Evolutionary conservation across 1,284 basidiomycete species (phyloP).

Genomic region (Neonothopanus nambi): DNA sequence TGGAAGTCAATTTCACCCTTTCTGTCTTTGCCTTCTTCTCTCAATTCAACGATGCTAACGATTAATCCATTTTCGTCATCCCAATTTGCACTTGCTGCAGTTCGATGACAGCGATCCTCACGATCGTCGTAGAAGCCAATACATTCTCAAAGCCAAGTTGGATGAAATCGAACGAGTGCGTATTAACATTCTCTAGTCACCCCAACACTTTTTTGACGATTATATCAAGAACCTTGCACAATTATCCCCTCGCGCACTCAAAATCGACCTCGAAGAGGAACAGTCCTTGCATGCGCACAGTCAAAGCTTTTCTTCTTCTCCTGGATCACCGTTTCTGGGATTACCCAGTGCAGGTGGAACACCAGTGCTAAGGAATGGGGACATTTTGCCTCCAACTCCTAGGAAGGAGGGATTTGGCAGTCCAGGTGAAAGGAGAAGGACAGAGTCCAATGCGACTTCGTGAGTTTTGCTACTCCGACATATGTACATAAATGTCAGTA

Average conservation of each 20-base stretch:
- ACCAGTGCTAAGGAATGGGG: conserved; percentile 26
- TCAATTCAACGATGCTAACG: too few species aligned
- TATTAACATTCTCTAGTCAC: conserved; percentile 15
- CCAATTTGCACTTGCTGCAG: too few species aligned
- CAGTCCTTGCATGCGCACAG: conserved; percentile 20
- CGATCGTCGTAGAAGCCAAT: conserved; percentile 70
- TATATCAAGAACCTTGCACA: conserved; percentile 59
- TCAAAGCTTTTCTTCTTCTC: conserved; percentile 32
- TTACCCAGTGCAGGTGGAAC: conserved; percentile 24
- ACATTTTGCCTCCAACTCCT: conserved; percentile 38
- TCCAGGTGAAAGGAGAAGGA: neutral
- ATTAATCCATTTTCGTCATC: too few species aligned
- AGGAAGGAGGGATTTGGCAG: conserved; percentile 12
- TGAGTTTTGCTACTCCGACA: conserved; percentile 18
- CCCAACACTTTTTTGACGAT: neutral
- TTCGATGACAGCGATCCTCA: conserved; percentile 68
- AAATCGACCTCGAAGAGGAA: conserved; percentile 47
- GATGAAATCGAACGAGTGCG: conserved; percentile 74
- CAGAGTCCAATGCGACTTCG: conserved; percentile 15
- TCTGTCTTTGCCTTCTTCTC: too few species aligned
- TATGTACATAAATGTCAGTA: neutral
- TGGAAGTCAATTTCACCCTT: too few species aligned
- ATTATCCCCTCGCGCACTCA: conserved; percentile 64
- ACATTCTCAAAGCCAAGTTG: conserved; percentile 65
- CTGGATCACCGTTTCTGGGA: conserved; percentile 26